Base-by-base conservation (phyloP, 1,284 basidiomycete genomes). In the Apiotrichum gracile region DNA sequence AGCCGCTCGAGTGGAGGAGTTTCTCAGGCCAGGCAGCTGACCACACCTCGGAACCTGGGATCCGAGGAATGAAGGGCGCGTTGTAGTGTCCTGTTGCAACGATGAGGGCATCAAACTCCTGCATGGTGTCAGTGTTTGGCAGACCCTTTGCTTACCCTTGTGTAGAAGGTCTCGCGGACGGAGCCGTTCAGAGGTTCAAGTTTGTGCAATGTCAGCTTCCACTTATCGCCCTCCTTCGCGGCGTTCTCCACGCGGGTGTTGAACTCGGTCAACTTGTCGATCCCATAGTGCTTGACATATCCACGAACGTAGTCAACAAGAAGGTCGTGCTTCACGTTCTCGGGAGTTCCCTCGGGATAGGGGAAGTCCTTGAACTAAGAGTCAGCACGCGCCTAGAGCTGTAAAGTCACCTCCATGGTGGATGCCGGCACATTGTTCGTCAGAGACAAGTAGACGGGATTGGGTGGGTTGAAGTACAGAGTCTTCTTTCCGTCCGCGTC, bases 181-280 rank as follows among this genome's bases (percentile, higher is more conserved):
- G 21, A 13, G 62, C 77, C 39, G 74, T 60, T 47, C 70, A 76
- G 33, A 75, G 61, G 7, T 64, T 76, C 80, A 70, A 81, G 22
- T 74, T 77, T 37, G 60, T 65, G 49, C 17, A 70, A 41, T 2
- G 57, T 61, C 46, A 68, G 51, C 13, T 46, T 41, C 66, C 64
- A 68, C 29, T 48, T 57, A 10, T 19, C 25, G 14, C 10, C 35
- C 3, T 34, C 14, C 35, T 46, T 47, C n/a, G 73, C 70, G 12
- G 77, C 70, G 4, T 64, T 69, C 59, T 82, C 80, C 0, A 82
- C 79, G 0, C 80, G 76, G 1, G 81, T 81, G 60, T 79, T 77
- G 64, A 78, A 81, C 1, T 70, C 72, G 1, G 75, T 31, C 31
- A 31, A 31, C 31, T 31, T 63, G 50, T 79, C 78, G 50, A 47